Conservation (phyloP, 1,139 yeast genomes). For the Debaryomyces fabryi region DNA sequence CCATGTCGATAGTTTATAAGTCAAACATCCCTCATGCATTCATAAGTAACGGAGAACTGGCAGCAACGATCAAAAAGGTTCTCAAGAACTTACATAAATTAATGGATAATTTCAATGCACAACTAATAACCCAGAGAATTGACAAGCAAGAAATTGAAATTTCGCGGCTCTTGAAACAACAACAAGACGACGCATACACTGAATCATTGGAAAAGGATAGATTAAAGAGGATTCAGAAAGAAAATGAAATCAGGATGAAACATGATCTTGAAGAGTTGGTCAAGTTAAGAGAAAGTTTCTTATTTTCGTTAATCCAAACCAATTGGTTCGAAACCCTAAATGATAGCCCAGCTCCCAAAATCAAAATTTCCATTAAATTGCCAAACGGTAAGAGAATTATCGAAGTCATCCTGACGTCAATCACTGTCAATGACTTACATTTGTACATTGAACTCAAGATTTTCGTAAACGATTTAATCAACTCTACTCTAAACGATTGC, state of each 20-base stretch:
- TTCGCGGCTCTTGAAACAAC: conserved; percentile 52
- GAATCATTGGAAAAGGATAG: conserved; percentile 52
- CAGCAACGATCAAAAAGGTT: conserved; percentile 29
- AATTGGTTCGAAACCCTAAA: conserved; percentile 17
- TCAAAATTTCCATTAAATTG: conserved; percentile 41
- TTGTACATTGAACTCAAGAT: conserved; percentile 58
- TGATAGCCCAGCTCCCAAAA: conserved; percentile 15
- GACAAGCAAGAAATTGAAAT: conserved; percentile 58
- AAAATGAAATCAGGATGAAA: conserved; percentile 17
- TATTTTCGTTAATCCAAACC: conserved; percentile 17
- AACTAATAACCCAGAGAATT: conserved; percentile 49
- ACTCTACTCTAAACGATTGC: conserved; percentile 16
- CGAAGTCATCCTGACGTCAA: conserved; percentile 51
- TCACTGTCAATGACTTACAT: conserved; percentile 63
- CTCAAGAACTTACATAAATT: conserved; percentile 36
- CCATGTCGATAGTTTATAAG: conserved; percentile 55
- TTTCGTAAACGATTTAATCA: conserved; percentile 20
- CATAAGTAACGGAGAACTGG: conserved; percentile 23
- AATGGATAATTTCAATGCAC: conserved; percentile 51
- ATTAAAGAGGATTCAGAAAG: conserved; percentile 36
- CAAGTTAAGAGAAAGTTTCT: conserved; percentile 16
- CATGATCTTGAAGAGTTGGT: conserved; percentile 17
- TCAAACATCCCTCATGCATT: conserved; percentile 33
- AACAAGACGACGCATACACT: conserved; percentile 60
- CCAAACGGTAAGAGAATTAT: conserved; percentile 66